Evolutionary conservation across 768 basidiomycete genomes (phyloP).

Genomic region (Leccinum variicolor): DNA sequence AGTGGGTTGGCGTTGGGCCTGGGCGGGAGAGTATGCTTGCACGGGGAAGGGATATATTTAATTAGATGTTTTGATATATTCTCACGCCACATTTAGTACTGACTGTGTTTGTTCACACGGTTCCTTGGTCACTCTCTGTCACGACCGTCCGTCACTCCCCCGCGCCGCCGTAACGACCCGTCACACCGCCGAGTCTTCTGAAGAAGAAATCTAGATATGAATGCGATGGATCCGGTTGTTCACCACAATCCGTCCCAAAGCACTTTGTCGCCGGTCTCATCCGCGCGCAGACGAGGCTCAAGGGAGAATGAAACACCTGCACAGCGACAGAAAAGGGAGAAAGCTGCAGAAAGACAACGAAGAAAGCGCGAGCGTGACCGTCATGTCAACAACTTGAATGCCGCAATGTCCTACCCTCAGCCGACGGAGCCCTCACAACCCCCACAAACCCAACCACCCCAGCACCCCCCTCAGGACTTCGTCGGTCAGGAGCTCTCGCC

Average conservation of each 20-base stretch:
- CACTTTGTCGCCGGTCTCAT: slow-evolving; percentile 29
- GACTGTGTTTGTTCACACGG: slow-evolving; percentile 11
- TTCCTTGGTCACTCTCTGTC: slow-evolving; percentile 30
- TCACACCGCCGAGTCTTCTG: slow-evolving; percentile 27
- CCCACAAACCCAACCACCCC: slow-evolving; percentile 32
- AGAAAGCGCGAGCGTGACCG: slow-evolving; percentile 75
- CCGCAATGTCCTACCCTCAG: slow-evolving; percentile 41
- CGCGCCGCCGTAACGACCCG: slow-evolving; percentile 33
- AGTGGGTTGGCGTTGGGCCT: slow-evolving; percentile 94
- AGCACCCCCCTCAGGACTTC: slow-evolving; percentile 22
- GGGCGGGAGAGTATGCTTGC: slow-evolving; percentile 75
- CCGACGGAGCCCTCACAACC: slow-evolving; percentile 31
- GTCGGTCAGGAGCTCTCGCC: slow-evolving; percentile 43
- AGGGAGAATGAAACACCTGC: slow-evolving; percentile 73
- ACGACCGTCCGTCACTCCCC: slow-evolving; percentile 33
- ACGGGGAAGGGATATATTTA: slow-evolving; percentile 14
- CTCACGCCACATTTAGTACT: slow-evolving; percentile 21
- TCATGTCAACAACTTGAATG: slow-evolving; percentile 38
- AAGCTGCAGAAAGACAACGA: slow-evolving; percentile 82
- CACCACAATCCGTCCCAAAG: slow-evolving; percentile 32
- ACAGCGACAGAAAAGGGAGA: slow-evolving; percentile 76
- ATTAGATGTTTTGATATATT: slow-evolving; percentile 14
- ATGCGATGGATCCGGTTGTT: slow-evolving; percentile 33
- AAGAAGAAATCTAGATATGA: slow-evolving; percentile 19
- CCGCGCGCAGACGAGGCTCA: slow-evolving; percentile 48